Evolutionary conservation across 2,329 filamentous ascomycete genomes (phyloP).

Genomic region (Aspergillus hiratsukae): DNA sequence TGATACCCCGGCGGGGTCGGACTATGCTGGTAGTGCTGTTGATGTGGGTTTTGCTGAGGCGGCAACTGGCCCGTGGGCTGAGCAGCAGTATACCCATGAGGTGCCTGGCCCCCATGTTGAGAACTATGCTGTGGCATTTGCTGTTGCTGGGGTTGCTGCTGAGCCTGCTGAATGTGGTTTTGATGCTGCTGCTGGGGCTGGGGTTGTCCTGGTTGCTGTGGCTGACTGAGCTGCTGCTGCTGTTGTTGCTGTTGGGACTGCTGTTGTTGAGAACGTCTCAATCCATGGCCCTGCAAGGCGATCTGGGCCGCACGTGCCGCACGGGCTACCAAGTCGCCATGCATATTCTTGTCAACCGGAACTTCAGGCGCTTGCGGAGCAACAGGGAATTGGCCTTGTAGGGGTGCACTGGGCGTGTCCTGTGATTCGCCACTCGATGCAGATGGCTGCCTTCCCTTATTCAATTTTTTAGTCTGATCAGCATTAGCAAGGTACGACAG

Average conservation of each 20-base stretch:
- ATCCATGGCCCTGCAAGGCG: slow-evolving; percentile 42
- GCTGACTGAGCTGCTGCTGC: slow-evolving; percentile 7
- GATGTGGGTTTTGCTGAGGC: slow-evolving; percentile 17
- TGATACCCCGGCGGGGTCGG: slow-evolving; percentile 35
- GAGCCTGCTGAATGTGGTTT: slow-evolving; percentile 19
- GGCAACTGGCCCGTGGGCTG: slow-evolving; percentile 24
- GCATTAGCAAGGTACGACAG: slow-evolving; percentile 18
- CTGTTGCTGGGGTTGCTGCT: slow-evolving; percentile 20
- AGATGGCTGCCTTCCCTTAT: slow-evolving; percentile 34
- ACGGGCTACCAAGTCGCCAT: slow-evolving; percentile 44
- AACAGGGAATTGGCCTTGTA: slow-evolving; percentile 41
- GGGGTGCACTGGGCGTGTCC: slow-evolving; percentile 33
- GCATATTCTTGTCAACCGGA: slow-evolving; percentile 38
- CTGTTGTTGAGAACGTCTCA: slow-evolving; percentile 34
- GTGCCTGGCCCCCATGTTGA: slow-evolving; percentile 29
- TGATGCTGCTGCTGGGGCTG: slow-evolving; percentile 17
- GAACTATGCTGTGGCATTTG: slow-evolving; percentile 16
- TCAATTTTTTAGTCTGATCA: slow-evolving; percentile 34
- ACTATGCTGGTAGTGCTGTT: slow-evolving; percentile 32
- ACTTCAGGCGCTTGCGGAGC: slow-evolving; percentile 36
- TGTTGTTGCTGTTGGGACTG: slow-evolving; percentile 23
- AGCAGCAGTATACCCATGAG: slow-evolving; percentile 32
- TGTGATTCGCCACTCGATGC: slow-evolving; percentile 35
- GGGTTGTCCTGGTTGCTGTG: slow-evolving; percentile 13
- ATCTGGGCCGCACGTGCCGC: slow-evolving; percentile 46